Evolutionary conservation across 345 rosid genomes (phyloP).

Genomic region (Populus pruinosa): DNA sequence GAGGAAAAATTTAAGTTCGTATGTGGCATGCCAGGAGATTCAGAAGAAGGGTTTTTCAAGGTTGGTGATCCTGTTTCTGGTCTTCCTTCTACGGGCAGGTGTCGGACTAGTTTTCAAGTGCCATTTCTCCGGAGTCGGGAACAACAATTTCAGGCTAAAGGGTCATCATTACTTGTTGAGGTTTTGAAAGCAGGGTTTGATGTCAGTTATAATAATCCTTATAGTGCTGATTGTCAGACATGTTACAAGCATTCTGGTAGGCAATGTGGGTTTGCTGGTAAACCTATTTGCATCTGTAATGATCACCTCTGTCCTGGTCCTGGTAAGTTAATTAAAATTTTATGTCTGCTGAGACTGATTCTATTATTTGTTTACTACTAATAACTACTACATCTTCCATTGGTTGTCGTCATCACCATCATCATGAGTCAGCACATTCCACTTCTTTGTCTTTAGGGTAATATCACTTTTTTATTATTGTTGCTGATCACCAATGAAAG

Average conservation of each 20-base stretch:
- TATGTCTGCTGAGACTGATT: too few relatives aligned
- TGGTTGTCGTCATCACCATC: too few relatives aligned
- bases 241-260: constrained; percentile 23
- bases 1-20: constrained; percentile 1
- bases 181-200: constrained; percentile 37
- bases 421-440: too few relatives aligned
- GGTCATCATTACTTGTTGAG: constrained; percentile 19
- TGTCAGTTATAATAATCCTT: constrained; percentile 26
- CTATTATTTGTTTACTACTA: too few relatives aligned
- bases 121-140: constrained; percentile 13
- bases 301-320: constrained; percentile 32
- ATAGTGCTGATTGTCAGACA: constrained; percentile 18
- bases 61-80: not conserved
- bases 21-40: constrained; percentile 10
- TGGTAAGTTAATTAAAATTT: too few relatives aligned
- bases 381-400: too few relatives aligned
- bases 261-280: constrained; percentile 39
- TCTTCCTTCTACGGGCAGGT: not conserved
- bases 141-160: not conserved
- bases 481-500: too few relatives aligned
- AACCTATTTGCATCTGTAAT: constrained; percentile 28
- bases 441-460: too few relatives aligned
- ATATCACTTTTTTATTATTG: too few relatives aligned
- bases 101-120: constrained; percentile 12
- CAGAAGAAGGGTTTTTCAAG: constrained; percentile 19